phyloP scores from a whole-genome alignment of 345 rosid genomes.

The Barbarea vulgaris region DNA sequence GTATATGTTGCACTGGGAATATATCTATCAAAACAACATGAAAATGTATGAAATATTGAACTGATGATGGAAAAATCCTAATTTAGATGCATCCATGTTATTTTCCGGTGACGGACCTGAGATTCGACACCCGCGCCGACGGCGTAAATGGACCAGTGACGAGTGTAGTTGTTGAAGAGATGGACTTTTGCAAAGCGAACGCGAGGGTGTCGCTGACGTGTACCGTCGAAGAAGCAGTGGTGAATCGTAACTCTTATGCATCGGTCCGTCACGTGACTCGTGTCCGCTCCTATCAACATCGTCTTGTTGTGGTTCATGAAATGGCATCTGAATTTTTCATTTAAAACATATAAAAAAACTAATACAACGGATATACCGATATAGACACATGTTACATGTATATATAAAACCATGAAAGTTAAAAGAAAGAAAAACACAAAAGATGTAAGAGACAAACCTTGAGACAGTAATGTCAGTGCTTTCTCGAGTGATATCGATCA shows the following conservation, averaged over 20 bases:
- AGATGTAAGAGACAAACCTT: slow-evolving; percentile 45
- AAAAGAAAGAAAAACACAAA: not conserved
- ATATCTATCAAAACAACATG: slow-evolving; percentile 53
- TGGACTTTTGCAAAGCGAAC: slow-evolving; percentile 87
- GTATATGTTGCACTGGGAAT: slow-evolving; percentile 91
- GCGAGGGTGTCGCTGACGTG: slow-evolving; percentile 92
- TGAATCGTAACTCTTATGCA: slow-evolving; percentile 90
- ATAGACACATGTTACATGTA: not conserved
- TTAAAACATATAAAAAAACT: not conserved
- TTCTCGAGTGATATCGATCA: slow-evolving; percentile 91
- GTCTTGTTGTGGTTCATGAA: slow-evolving; percentile 86
- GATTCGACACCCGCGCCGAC: slow-evolving; percentile 93
- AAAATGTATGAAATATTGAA: not conserved
- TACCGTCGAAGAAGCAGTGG: slow-evolving; percentile 92
- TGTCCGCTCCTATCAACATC: slow-evolving; percentile 86
- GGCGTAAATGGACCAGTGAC: slow-evolving; percentile 91
- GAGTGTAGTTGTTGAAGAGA: slow-evolving; percentile 84
- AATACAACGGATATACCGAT: not conserved
- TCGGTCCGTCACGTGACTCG: slow-evolving; percentile 72
- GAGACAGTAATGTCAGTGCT: slow-evolving; percentile 94
- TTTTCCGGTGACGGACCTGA: slow-evolving; percentile 50
- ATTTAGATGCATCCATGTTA: not conserved
- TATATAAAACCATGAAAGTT: not conserved
- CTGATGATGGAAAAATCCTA: not conserved
- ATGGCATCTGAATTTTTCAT: slow-evolving; percentile 60